Base-by-base conservation (phyloP, 2,329 filamentous ascomycete genomes). In the Aureobasidium sp. region DNA sequence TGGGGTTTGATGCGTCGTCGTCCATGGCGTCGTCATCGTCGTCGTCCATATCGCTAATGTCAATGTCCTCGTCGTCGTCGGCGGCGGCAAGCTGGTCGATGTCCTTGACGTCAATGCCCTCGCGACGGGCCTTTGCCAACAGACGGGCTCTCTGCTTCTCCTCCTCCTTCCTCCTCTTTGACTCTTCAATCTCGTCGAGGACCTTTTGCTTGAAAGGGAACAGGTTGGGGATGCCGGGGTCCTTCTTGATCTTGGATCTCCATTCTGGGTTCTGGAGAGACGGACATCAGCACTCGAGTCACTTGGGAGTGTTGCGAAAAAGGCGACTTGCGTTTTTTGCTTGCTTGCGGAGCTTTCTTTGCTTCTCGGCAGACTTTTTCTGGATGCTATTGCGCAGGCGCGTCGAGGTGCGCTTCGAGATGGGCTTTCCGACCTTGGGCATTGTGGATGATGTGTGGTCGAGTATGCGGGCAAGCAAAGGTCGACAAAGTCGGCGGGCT, bases 131-230 rank as follows among this genome's bases (percentile, higher is more conserved):
- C 67, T 77, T 81, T 60, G 85, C 86, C 69, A 90, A 77, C 70
- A 95, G 89, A 64, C 84, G 84, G 68, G 84, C 81, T 70, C 83
- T 83, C 73, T 83, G 79, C 61, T 82, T 81, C 70, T 96, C 90
- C 70, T 96, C 91, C 65, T 85, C 84, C 78, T 93, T 96, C 73
- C 83, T 79, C 66, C 87, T 78, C 71, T 88, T 88, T 68, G 84
- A 87, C 76, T 96, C 90, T 77, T 99, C 94, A 68, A 99, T 95
- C 75, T 99, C 91, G 61, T 92, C 85, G 35, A 99, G 82, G 29
- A 99, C 83, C 79, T 88, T 92, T 74, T 96, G 92, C 79, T 99
- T 99, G 81, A 94, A 96, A 0, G 94, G 94, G 77, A 96, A 99
- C 37, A 96, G 78, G 71, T 97, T 99, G 42, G 94, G 94, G 64